phyloP scores from a whole-genome alignment of 169 alveolate genomes.

The Cryptosporidium meleagridis region DNA sequence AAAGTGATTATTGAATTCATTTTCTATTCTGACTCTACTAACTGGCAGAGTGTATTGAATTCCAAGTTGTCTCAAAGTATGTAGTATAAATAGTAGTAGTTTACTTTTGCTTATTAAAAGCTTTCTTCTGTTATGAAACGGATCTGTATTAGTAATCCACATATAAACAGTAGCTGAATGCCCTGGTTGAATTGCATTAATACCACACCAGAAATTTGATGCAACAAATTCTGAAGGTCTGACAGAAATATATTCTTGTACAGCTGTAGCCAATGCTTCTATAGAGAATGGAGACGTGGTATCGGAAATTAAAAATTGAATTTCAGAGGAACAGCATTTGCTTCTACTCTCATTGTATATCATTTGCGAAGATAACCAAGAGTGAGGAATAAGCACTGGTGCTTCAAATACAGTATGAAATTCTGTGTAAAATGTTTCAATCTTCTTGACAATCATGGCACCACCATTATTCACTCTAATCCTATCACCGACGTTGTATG shows the following conservation, averaged over 20 bases:
- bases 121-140: constrained; percentile 70
- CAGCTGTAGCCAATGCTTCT: constrained; percentile 81
- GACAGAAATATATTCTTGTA: constrained; percentile 81
- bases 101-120: constrained; percentile 62
- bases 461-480: constrained; percentile 83
- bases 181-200: constrained; percentile 85
- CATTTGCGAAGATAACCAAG: constrained; percentile 84
- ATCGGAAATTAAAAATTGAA: constrained; percentile 82
- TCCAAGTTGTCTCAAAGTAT: constrained; percentile 69
- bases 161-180: constrained; percentile 77
- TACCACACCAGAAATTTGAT: constrained; percentile 81
- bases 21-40: constrained; percentile 60
- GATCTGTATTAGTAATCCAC: constrained; percentile 74
- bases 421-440: constrained; percentile 85
- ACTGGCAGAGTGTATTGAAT: constrained; percentile 72
- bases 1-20: constrained; percentile 12
- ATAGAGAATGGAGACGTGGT: constrained; percentile 86
- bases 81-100: constrained; percentile 42
- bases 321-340: constrained; percentile 84
- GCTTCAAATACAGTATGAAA: constrained; percentile 86
- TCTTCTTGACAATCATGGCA: constrained; percentile 84
- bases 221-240: constrained; percentile 88
- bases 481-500: constrained; percentile 88
- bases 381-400: constrained; percentile 84
- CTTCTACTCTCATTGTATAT: constrained; percentile 87